Conservation (phyloP, 2,329 filamentous ascomycete species). For the Talaromyces rugulosus region DNA sequence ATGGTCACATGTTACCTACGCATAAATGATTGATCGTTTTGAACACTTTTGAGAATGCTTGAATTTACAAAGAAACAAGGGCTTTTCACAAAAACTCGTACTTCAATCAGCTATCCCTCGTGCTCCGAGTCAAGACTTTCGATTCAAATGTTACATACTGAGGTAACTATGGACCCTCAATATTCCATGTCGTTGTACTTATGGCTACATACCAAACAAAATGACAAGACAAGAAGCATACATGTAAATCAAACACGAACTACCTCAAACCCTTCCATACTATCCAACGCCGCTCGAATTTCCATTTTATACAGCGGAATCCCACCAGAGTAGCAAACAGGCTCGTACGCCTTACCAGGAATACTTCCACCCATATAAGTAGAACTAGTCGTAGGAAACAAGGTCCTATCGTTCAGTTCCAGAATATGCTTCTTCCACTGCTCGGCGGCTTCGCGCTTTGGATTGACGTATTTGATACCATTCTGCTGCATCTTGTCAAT, state of each 20-base stretch:
- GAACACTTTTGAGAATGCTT: no score
- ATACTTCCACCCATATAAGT: slow-evolving; percentile 57
- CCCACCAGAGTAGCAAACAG: slow-evolving; percentile 42
- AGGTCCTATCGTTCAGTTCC: slow-evolving; percentile 40
- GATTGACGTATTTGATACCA: slow-evolving; percentile 50
- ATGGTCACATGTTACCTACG: no score
- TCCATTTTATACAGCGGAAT: slow-evolving; percentile 18
- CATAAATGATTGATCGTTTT: no score
- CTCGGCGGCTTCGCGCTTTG: slow-evolving; percentile 43
- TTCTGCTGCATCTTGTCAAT: slow-evolving; percentile 48
- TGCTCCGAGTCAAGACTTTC: no score
- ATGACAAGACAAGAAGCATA: background rate
- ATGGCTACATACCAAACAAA: background rate
- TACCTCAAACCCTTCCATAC: slow-evolving; percentile 17
- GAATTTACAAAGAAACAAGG: no score
- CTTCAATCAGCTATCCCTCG: no score
- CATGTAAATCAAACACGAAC: slow-evolving; percentile 12
- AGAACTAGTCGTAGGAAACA: slow-evolving; percentile 47
- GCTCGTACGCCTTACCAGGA: slow-evolving; percentile 53
- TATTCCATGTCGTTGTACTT: background rate
- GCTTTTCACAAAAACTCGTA: no score
- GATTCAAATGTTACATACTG: no score
- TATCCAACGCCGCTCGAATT: slow-evolving; percentile 16
- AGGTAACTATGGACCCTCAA: no score
- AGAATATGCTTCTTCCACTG: slow-evolving; percentile 50